phyloP scores from a whole-genome alignment of 352 stramenopile genomes.

The Elongisporangium anandrum region DNA sequence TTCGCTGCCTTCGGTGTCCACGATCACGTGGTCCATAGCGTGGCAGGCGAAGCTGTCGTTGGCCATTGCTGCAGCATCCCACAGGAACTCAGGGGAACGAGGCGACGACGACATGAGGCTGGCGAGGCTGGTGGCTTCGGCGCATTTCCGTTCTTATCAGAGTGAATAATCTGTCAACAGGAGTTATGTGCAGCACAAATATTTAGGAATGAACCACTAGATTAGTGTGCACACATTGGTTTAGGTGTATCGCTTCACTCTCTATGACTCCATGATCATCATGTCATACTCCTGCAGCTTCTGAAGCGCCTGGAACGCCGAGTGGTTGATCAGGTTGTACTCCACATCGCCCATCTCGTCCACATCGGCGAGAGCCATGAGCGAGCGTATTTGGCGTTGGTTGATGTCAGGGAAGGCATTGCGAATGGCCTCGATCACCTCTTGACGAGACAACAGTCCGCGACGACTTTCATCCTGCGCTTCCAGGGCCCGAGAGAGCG shows the following conservation, averaged over 20 bases:
- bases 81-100: background rate
- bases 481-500: slow-evolving; percentile 55
- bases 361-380: slow-evolving; percentile 57
- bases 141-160: background rate
- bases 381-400: slow-evolving; percentile 51
- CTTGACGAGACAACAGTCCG: slow-evolving; percentile 44
- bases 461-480: slow-evolving; percentile 58
- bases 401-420: slow-evolving; percentile 63
- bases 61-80: background rate
- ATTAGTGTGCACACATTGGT: background rate
- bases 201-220: background rate
- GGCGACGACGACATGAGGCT: background rate
- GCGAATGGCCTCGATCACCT: slow-evolving; percentile 51
- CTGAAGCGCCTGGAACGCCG: slow-evolving; percentile 69
- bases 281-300: slow-evolving; percentile 83
- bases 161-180: no score
- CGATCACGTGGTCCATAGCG: background rate
- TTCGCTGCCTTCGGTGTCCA: background rate
- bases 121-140: background rate
- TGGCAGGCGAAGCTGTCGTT: background rate
- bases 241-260: no score
- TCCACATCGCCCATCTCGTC: slow-evolving; percentile 72
- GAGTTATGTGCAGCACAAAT: background rate
- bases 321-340: slow-evolving; percentile 63
- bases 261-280: slow-evolving; percentile 67